Evolutionary conservation across 352 stramenopile genomes (phyloP).

Genomic region (Aphanomyces astaci): DNA sequence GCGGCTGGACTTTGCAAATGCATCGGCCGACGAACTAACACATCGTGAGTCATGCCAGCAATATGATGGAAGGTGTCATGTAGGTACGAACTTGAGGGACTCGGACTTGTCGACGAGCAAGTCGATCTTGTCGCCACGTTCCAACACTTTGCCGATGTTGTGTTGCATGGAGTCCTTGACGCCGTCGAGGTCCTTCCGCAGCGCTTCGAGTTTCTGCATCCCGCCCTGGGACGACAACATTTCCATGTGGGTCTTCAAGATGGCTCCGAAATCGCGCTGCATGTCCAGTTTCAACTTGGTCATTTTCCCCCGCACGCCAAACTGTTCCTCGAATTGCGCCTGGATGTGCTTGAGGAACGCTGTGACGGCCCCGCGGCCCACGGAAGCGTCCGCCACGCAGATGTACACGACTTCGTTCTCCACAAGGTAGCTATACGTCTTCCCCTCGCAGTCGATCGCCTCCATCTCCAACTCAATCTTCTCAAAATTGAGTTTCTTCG

Average conservation of each 20-base stretch:
- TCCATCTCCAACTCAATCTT: conserved; percentile 50
- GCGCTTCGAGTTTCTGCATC: conserved; percentile 61
- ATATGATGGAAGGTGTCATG: too few species aligned
- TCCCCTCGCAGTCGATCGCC: conserved; percentile 72
- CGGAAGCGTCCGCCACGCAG: conserved; percentile 67
- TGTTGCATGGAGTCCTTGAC: conserved; percentile 74
- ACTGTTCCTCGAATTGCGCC: conserved; percentile 77
- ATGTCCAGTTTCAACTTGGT: conserved; percentile 85
- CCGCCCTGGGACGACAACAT: conserved; percentile 66
- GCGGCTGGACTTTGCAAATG: conserved; percentile 77
- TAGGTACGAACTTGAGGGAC: conserved; percentile 55
- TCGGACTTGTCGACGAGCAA: conserved; percentile 81
- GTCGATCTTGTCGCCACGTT: conserved; percentile 84
- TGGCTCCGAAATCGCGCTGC: conserved; percentile 77
- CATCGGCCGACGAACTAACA: conserved; percentile 60
- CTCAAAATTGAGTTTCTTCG: conserved; percentile 78
- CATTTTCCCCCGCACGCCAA: conserved; percentile 77
- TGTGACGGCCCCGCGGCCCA: conserved; percentile 72
- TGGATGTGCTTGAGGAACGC: conserved; percentile 83
- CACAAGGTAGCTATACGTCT: conserved; percentile 81
- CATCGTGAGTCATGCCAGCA: not conserved
- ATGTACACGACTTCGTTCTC: conserved; percentile 80
- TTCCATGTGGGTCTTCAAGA: conserved; percentile 83
- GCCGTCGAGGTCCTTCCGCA: conserved; percentile 73
- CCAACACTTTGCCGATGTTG: conserved; percentile 80